phyloP scores from a whole-genome alignment of 2,329 filamentous ascomycete species.

The Spiromastix sp. region DNA sequence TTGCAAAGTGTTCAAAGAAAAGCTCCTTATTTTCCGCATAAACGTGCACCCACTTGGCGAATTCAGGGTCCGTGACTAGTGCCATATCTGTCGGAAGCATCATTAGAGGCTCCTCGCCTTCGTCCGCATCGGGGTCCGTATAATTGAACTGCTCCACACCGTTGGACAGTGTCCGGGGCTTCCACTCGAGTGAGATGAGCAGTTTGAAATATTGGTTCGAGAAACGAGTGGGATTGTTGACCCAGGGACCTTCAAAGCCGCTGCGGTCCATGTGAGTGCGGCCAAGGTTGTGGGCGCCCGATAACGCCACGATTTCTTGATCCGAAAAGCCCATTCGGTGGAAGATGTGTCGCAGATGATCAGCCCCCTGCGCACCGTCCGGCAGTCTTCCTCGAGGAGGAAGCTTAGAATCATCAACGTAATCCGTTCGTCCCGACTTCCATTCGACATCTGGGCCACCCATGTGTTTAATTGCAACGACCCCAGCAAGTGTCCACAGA shows the following conservation, averaged over 20 bases:
- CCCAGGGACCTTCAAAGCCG: slow-evolving; percentile 50
- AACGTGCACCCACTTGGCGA: slow-evolving; percentile 46
- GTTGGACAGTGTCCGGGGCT: slow-evolving; percentile 42
- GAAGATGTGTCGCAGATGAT: slow-evolving; percentile 47
- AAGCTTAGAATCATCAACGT: slow-evolving; percentile 49
- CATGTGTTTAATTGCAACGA: slow-evolving; percentile 50
- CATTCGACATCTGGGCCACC: slow-evolving; percentile 49
- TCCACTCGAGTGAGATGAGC: slow-evolving; percentile 43
- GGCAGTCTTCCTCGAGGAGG: slow-evolving; percentile 49
- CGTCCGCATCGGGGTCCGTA: slow-evolving; percentile 44
- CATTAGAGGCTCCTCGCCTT: slow-evolving; percentile 47
- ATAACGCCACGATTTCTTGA: slow-evolving; percentile 48
- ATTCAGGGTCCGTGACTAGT: slow-evolving; percentile 42
- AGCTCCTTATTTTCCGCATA: slow-evolving; percentile 52
- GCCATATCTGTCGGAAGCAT: slow-evolving; percentile 58
- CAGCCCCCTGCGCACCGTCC: slow-evolving; percentile 43
- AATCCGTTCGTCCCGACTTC: slow-evolving; percentile 50
- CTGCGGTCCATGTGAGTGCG: slow-evolving; percentile 46
- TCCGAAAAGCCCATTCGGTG: slow-evolving; percentile 52
- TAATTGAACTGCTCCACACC: slow-evolving; percentile 50
- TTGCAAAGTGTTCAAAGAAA: slow-evolving; percentile 51
- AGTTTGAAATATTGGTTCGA: slow-evolving; percentile 49
- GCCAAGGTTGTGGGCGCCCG: slow-evolving; percentile 47
- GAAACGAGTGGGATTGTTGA: slow-evolving; percentile 49
- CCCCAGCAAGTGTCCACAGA: slow-evolving; percentile 53